Base-by-base conservation (phyloP, 768 basidiomycete species). In the Ramaria sp. region DNA sequence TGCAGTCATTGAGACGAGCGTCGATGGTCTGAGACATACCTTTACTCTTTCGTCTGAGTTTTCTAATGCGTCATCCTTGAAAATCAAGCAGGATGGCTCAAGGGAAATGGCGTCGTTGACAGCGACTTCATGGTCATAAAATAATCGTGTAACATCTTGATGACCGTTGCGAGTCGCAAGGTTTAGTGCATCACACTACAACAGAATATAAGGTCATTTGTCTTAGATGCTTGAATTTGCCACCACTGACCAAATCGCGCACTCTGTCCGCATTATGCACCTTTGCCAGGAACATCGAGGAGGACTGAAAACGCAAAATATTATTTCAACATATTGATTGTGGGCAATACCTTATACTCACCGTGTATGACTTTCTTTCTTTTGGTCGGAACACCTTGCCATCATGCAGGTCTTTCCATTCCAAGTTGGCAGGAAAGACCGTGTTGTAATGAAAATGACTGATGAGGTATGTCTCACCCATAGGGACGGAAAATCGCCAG, bases 401-500 rank as follows among this genome's bases (percentile, higher is more conserved):
- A 28, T 49, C 48, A 13, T 15, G 5, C 27, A 49, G 30, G 10
- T 49, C 48, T 5, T 22, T 36, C 48, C 48, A 49, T 3, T 49
- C 48, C 18, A 30, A 7, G 28, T 49, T 49, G n/a, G 48, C 48
- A 5, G 48, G 48, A 13, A 3, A 24, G 20, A 28, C 48, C 48
- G 48, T 49, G 18, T 30, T 4, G 28, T 32, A 49, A 34, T 49
- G 48, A 12, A 9, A 12, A 16, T 30, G 28, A 27, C 18, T 49
- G 4, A 49, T 28, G 28, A 49, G 20, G 28, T 49, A 49, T 27
- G 48, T 49, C 27, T 49, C 48, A 6, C 27, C 48, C 27, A 49
- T 49, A 7, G 48, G 48, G 22, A 49, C 48, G 32, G 28, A 32
- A 24, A 49, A 49, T 3, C 48, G 48, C 48, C 48, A 49, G 34